Percentiles rank a stretch among this genome's conserved stretches.
Conservation (phyloP, 768 basidiomycete species). For the Clavulina sp. region DNA sequence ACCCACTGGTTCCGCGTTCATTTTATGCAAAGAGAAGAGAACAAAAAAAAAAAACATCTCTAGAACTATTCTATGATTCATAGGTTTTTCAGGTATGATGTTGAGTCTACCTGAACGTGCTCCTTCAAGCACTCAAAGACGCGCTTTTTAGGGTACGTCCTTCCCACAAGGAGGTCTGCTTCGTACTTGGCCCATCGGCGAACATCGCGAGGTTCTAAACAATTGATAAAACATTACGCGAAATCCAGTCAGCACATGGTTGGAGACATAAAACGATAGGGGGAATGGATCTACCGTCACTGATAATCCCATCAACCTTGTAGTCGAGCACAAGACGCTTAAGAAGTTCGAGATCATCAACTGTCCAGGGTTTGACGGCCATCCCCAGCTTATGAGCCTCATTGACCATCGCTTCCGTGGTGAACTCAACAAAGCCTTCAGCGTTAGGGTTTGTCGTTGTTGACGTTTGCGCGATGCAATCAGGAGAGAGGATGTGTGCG, state of each 20-base stretch:
- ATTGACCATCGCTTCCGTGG: conserved; percentile 49
- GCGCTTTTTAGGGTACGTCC: conserved; percentile 37
- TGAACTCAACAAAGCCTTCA: conserved; percentile 35
- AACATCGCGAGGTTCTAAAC: conserved; percentile 35
- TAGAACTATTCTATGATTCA: too few species aligned
- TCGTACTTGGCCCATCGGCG: conserved; percentile 36
- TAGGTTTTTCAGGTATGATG: neutral
- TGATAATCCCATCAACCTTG: conserved; percentile 62
- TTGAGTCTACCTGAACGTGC: conserved; percentile 20
- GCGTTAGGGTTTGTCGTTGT: conserved; percentile 25
- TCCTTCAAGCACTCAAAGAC: conserved; percentile 45
- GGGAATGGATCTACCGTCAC: conserved; percentile 33
- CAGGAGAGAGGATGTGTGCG: conserved; percentile 42
- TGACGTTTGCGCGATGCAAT: conserved; percentile 27
- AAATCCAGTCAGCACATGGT: neutral
- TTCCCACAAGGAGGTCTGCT: conserved; percentile 33
- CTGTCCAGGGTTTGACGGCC: conserved; percentile 58
- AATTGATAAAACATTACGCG: too few species aligned
- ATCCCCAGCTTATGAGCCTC: conserved; percentile 46
- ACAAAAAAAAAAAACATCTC: too few species aligned
- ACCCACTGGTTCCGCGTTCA: too few species aligned
- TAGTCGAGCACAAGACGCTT: conserved; percentile 36
- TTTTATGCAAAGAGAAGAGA: too few species aligned
- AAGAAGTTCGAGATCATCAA: conserved; percentile 18
- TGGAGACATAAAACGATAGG: neutral